A percentile compares a stretch with the other conserved stretches of the same genome.
Evolutionary conservation across 768 basidiomycete species (phyloP).

Genomic region (Boletus rubroflammeus): DNA sequence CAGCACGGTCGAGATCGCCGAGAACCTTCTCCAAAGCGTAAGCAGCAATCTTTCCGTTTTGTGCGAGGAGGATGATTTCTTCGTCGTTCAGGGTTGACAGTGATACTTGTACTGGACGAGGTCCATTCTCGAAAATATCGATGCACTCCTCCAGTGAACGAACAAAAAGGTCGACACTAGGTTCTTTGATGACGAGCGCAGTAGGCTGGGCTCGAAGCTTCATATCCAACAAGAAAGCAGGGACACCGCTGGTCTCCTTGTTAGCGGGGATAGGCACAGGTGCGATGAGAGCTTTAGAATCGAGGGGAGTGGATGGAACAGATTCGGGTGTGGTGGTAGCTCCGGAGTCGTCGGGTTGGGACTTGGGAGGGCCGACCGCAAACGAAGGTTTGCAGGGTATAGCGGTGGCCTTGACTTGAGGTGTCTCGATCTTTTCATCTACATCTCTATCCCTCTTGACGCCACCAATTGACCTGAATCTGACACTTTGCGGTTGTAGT

Average conservation of each 20-base stretch:
- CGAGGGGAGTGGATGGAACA: slow-evolving; percentile 13
- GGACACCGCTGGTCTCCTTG: slow-evolving; percentile 22
- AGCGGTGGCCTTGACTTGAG: slow-evolving; percentile 9
- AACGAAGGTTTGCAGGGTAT: slow-evolving; percentile 24
- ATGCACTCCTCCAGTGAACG: slow-evolving; percentile 76
- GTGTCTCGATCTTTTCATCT: slow-evolving; percentile 19
- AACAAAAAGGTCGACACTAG: slow-evolving; percentile 12
- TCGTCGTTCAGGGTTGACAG: slow-evolving; percentile 78
- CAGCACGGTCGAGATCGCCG: slow-evolving; percentile 85
- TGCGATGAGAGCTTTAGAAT: slow-evolving; percentile 20
- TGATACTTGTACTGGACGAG: slow-evolving; percentile 54
- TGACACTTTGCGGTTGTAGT: slow-evolving; percentile 29
- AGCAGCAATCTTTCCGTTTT: slow-evolving; percentile 90
- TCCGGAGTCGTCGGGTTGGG: slow-evolving; percentile 13
- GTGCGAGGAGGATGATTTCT: slow-evolving; percentile 83
- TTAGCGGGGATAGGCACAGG: slow-evolving; percentile 22
- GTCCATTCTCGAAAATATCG: slow-evolving; percentile 73
- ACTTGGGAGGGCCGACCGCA: slow-evolving; percentile 23
- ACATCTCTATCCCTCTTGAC: slow-evolving; percentile 20
- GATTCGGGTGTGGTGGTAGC: slow-evolving; percentile 16
- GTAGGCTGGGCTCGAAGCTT: slow-evolving; percentile 30
- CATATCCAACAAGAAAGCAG: slow-evolving; percentile 32
- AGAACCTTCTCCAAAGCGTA: slow-evolving; percentile 95
- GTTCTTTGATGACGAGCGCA: slow-evolving; percentile 11
- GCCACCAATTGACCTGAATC: slow-evolving; percentile 26